These are phyloP conservation scores for Rosellinia necatrix DNA, from an alignment of 2,329 filamentous ascomycete genomes.

Conservation along the genomic window DNA sequence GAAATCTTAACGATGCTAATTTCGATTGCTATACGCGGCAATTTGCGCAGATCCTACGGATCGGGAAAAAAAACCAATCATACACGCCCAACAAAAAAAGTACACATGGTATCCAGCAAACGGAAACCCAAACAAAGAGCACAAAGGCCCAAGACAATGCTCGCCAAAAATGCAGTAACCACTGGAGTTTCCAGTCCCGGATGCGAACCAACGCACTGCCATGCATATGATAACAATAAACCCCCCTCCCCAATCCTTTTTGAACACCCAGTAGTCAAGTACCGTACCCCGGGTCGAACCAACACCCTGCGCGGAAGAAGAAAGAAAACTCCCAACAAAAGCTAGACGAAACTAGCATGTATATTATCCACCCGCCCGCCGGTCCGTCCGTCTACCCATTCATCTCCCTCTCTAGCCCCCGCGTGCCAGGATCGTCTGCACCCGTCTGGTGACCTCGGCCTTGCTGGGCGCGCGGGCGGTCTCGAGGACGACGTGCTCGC, in stretches of 20 bases:
- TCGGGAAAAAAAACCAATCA: too few relatives aligned
- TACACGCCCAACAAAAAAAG: too few relatives aligned
- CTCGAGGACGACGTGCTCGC: constrained; percentile 63
- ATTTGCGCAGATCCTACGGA: too few relatives aligned
- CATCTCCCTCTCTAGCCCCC: constrained; percentile 1
- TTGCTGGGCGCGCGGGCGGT: constrained; percentile 44
- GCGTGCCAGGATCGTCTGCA: constrained; percentile 31
- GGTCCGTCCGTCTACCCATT: not conserved
- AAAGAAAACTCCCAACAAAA: too few relatives aligned
- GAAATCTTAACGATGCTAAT: not conserved
- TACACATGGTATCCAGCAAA: constrained; percentile 21
- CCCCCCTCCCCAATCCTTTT: too few relatives aligned
- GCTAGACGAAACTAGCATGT: too few relatives aligned
- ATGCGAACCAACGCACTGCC: constrained; percentile 5
- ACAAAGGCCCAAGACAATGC: not conserved
- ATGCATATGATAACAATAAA: too few relatives aligned
- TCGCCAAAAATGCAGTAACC: not conserved
- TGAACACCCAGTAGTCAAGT: too few relatives aligned
- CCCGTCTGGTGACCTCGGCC: constrained; percentile 41
- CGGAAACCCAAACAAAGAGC: constrained; percentile 1
- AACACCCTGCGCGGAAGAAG: too few relatives aligned
- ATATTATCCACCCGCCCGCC: not conserved
- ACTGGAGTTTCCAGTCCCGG: not conserved
- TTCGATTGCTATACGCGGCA: not conserved
- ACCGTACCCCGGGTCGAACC: too few relatives aligned